Evolutionary conservation across 2,329 filamentous ascomycete genomes (phyloP).

Genomic region (Alternaria sp.): DNA sequence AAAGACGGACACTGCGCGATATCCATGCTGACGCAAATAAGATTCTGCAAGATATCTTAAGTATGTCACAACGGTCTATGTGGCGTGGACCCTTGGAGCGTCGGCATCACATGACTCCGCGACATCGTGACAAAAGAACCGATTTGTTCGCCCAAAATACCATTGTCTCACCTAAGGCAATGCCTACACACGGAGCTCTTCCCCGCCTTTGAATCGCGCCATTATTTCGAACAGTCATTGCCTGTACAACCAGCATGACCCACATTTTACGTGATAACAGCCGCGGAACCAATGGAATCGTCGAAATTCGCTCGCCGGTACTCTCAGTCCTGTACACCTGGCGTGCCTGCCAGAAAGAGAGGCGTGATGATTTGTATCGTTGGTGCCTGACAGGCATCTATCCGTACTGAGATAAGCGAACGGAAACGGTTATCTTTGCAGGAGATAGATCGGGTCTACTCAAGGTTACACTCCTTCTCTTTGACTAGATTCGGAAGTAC

Average conservation of each 20-base stretch:
- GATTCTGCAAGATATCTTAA: not conserved
- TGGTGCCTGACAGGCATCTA: constrained; percentile 4
- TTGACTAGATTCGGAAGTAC: not conserved
- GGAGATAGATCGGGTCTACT: not conserved
- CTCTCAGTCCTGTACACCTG: not conserved
- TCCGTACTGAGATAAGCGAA: not conserved
- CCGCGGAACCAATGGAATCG: not conserved
- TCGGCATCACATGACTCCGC: constrained; percentile 4
- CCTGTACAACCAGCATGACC: not conserved
- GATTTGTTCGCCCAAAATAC: not conserved
- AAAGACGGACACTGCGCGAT: not conserved
- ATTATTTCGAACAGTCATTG: not conserved
- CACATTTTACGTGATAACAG: not conserved
- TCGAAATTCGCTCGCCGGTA: not conserved
- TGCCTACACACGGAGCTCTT: not conserved
- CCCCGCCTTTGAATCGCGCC: not conserved
- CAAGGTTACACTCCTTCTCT: not conserved
- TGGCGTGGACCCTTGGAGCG: not conserved
- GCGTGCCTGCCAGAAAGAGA: not conserved
- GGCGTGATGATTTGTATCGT: not conserved
- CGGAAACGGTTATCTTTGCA: not conserved
- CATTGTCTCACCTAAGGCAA: not conserved
- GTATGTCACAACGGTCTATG: not conserved
- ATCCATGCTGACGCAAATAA: not conserved
- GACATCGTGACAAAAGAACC: not conserved